Conservation (phyloP, 1,284 basidiomycete genomes). For the Leccinum fallax region DNA sequence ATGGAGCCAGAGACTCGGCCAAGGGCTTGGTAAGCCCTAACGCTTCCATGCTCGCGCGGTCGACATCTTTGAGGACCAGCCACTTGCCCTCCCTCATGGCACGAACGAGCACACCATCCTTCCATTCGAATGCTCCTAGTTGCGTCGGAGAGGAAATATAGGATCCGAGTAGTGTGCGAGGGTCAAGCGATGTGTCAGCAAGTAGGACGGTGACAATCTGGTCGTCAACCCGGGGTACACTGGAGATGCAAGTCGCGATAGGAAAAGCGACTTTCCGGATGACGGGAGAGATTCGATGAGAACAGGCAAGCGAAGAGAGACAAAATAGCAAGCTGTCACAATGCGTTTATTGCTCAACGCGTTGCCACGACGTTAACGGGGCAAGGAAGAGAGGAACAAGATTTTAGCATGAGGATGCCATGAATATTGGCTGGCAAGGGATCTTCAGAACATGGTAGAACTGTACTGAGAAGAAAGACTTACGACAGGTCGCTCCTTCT, state of each 20-base stretch:
- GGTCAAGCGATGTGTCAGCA: constrained; percentile 93
- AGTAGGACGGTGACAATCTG: constrained; percentile 86
- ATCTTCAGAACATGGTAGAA: constrained; percentile 2
- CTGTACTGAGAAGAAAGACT: constrained; percentile 19
- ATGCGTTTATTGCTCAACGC: constrained; percentile 56
- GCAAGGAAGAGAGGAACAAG: constrained; percentile 37
- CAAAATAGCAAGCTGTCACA: constrained; percentile 68
- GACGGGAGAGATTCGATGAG: constrained; percentile 89
- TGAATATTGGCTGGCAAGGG: constrained; percentile 57
- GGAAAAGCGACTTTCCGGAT: constrained; percentile 85
- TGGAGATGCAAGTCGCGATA: constrained; percentile 73
- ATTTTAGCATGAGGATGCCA: constrained; percentile 60
- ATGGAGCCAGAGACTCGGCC: constrained; percentile 74
- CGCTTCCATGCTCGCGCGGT: constrained; percentile 85
- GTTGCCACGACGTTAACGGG: constrained; percentile 64
- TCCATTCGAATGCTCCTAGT: constrained; percentile 95
- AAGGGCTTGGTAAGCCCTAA: constrained; percentile 84
- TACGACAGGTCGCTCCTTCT: constrained; percentile 56
- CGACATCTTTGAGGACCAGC: constrained; percentile 94
- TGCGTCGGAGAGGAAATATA: constrained; percentile 87
- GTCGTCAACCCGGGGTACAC: constrained; percentile 59
- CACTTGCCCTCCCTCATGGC: constrained; percentile 92
- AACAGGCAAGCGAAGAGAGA: constrained; percentile 74
- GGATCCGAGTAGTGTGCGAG: constrained; percentile 91
- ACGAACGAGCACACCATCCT: constrained; percentile 91